Conservation (phyloP, 2,329 filamentous ascomycete species). For the Penicillium psychrosexuale region DNA sequence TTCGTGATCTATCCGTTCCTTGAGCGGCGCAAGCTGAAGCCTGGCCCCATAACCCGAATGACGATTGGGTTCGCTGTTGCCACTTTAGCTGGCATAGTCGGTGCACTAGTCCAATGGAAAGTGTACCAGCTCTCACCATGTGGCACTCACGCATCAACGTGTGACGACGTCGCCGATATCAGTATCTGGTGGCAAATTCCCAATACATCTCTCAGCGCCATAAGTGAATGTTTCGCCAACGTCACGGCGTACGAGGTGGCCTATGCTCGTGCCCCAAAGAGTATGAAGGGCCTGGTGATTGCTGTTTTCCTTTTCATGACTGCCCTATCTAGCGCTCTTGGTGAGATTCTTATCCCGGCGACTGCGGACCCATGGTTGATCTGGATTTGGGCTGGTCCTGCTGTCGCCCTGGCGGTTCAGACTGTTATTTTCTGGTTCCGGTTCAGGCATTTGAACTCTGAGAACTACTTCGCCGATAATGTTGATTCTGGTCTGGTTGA, state of each 20-base stretch:
- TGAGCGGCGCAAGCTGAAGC: background rate
- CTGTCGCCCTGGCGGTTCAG: slow-evolving; percentile 49
- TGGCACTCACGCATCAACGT: slow-evolving; percentile 41
- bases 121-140: slow-evolving; percentile 49
- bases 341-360: slow-evolving; percentile 44
- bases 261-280: slow-evolving; percentile 42
- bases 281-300: slow-evolving; percentile 46
- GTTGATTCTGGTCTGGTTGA: background rate
- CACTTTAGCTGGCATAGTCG: background rate
- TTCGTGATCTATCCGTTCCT: slow-evolving; percentile 47
- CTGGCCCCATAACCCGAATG: background rate
- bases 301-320: slow-evolving; percentile 43
- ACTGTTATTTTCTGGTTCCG: slow-evolving; percentile 50
- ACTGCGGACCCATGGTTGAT: slow-evolving; percentile 50
- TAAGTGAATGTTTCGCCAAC: slow-evolving; percentile 44
- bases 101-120: slow-evolving; percentile 9
- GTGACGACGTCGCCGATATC: slow-evolving; percentile 39
- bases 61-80: background rate
- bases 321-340: slow-evolving; percentile 41
- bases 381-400: slow-evolving; percentile 50
- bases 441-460: slow-evolving; percentile 32
- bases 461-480: background rate
- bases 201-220: slow-evolving; percentile 36
- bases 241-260: slow-evolving; percentile 48
- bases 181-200: slow-evolving; percentile 47